phyloP scores from a whole-genome alignment of 2,329 filamentous ascomycete species.

The Fusarium beomiforme region DNA sequence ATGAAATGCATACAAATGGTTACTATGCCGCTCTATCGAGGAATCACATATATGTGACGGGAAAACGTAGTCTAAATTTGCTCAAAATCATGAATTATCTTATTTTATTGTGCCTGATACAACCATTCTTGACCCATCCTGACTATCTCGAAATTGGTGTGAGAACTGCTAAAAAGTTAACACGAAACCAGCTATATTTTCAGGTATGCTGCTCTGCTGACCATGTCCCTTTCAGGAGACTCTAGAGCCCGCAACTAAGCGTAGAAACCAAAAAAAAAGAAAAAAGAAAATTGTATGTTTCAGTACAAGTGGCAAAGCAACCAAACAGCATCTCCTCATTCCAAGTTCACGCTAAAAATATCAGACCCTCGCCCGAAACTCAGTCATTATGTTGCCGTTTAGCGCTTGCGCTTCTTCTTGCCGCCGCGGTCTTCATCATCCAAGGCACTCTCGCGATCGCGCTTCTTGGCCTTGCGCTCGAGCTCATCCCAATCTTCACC shows the following conservation, averaged over 20 bases:
- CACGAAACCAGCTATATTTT: constrained; percentile 5
- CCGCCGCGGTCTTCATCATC: constrained; percentile 71
- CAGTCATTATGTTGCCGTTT: constrained; percentile 9
- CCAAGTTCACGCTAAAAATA: neutral
- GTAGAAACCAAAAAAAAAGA: constrained; percentile 18
- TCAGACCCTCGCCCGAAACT: neutral
- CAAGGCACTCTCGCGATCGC: constrained; percentile 71
- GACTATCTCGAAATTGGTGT: constrained; percentile 4
- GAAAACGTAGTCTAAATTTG: constrained; percentile 7
- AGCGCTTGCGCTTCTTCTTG: constrained; percentile 67
- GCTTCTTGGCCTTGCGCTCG: constrained; percentile 89
- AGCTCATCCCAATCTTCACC: constrained; percentile 95
- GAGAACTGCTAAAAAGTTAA: neutral
- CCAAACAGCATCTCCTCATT: constrained; percentile 6
- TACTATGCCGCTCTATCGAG: neutral
- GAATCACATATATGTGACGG: neutral
- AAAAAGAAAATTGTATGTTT: constrained; percentile 20
- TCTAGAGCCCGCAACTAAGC: neutral
- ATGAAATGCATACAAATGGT: neutral
- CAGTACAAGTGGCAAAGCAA: constrained; percentile 30
- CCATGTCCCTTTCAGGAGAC: neutral
- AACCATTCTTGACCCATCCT: constrained; percentile 22
- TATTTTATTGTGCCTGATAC: constrained; percentile 20
- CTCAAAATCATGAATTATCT: constrained; percentile 34
- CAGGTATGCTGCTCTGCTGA: neutral